Percentiles rank a stretch among this genome's conserved stretches.
Conservation (phyloP, 2,329 filamentous ascomycete species). For the Beauveria sp. region DNA sequence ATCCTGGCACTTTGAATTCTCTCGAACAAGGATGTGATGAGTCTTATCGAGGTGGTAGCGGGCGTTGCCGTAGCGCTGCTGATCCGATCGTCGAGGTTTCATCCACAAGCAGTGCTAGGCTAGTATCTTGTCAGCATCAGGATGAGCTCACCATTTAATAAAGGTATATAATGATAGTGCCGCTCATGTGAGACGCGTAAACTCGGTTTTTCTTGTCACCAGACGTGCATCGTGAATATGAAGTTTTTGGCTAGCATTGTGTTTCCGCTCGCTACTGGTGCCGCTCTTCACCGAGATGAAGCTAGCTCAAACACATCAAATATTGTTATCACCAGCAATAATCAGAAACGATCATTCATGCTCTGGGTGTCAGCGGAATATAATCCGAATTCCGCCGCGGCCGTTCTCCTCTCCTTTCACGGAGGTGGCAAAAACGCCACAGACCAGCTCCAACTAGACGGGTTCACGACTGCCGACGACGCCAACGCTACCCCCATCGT, state of each 20-base stretch:
- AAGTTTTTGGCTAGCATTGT: background rate
- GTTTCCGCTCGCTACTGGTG: background rate
- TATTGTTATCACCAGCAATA: conserved; percentile 9
- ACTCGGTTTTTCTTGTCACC: background rate
- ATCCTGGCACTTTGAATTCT: no score
- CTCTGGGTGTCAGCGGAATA: conserved; percentile 30
- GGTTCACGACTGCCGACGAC: conserved; percentile 26
- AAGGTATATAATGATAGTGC: background rate
- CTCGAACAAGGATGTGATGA: no score
- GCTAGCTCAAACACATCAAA: background rate
- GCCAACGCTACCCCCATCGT: conserved; percentile 29
- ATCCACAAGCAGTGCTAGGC: background rate
- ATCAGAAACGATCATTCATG: conserved; percentile 23
- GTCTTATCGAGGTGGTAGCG: no score
- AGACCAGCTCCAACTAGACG: conserved; percentile 29
- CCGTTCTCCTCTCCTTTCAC: conserved; percentile 38
- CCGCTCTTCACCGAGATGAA: background rate
- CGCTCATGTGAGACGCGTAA: background rate
- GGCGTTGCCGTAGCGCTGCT: no score
- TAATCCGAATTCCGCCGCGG: conserved; percentile 18
- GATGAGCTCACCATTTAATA: background rate
- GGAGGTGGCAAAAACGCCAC: conserved; percentile 28
- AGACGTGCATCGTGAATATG: background rate
- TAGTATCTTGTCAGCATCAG: background rate
- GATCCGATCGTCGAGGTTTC: background rate